Evolutionary conservation across 768 basidiomycete species (phyloP).

Genomic region (Hebeloma cylindrosporum): DNA sequence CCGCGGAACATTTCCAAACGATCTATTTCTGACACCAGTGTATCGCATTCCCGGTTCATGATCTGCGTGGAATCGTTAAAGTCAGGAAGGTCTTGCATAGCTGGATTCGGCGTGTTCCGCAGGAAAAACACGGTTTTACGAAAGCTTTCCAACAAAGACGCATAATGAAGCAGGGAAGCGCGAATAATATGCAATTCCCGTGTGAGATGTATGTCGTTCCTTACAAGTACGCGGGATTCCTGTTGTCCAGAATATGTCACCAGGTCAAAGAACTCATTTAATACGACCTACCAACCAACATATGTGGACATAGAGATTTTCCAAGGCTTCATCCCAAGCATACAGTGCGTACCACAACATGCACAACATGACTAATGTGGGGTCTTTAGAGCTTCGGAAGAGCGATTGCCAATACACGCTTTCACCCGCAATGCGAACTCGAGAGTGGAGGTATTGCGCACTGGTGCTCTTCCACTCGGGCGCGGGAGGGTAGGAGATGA

Average conservation of each 20-base stretch:
- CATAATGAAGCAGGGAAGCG: slow-evolving; percentile 55
- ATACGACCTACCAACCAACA: slow-evolving; percentile 41
- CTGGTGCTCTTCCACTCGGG: slow-evolving; percentile 33
- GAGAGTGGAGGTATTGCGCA: slow-evolving; percentile 39
- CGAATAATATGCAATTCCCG: slow-evolving; percentile 53
- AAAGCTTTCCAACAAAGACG: slow-evolving; percentile 51
- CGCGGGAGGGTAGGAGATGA: slow-evolving; percentile 46
- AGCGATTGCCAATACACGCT: slow-evolving; percentile 47
- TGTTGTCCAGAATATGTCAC: not conserved
- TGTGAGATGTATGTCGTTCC: slow-evolving; percentile 37
- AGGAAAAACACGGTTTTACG: slow-evolving; percentile 48
- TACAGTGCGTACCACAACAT: slow-evolving; percentile 60
- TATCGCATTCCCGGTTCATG: slow-evolving; percentile 45
- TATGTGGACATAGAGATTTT: slow-evolving; percentile 50
- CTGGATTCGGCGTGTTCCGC: slow-evolving; percentile 46
- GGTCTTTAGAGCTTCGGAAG: slow-evolving; percentile 42
- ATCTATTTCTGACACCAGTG: slow-evolving; percentile 49
- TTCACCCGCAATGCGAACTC: slow-evolving; percentile 40
- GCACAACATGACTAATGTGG: slow-evolving; percentile 51
- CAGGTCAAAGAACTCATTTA: not conserved
- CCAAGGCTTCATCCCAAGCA: slow-evolving; percentile 59
- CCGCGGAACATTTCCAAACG: slow-evolving; percentile 41
- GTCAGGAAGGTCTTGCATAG: slow-evolving; percentile 37
- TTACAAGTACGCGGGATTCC: slow-evolving; percentile 20
- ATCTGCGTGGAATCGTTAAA: slow-evolving; percentile 25